phyloP scores from a whole-genome alignment of 2,329 filamentous ascomycete genomes.

The Hortaea sp. region DNA sequence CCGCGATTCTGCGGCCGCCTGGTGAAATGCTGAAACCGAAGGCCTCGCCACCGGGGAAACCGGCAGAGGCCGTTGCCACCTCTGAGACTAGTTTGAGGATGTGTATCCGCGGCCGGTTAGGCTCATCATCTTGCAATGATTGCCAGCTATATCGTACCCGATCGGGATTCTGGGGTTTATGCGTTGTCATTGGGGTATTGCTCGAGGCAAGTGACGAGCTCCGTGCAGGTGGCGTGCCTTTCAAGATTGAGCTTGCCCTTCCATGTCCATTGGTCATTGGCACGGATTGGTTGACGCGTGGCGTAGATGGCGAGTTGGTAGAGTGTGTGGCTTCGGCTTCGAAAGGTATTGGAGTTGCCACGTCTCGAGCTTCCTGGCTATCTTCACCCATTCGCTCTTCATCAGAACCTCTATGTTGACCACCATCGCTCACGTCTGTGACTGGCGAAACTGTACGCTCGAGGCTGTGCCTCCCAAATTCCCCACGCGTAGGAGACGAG shows the following conservation, averaged over 20 bases:
- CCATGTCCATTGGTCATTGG: slow-evolving; percentile 4
- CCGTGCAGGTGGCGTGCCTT: slow-evolving; percentile 6
- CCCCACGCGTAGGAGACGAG: not conserved
- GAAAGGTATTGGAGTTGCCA: slow-evolving; percentile 16
- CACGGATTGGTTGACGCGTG: not conserved
- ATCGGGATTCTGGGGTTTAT: slow-evolving; percentile 21
- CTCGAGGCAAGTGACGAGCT: slow-evolving; percentile 6
- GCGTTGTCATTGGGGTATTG: slow-evolving; percentile 10
- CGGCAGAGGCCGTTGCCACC: slow-evolving; percentile 65
- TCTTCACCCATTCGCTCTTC: slow-evolving; percentile 2
- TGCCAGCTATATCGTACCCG: slow-evolving; percentile 29
- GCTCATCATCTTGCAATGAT: slow-evolving; percentile 26
- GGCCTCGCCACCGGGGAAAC: slow-evolving; percentile 59
- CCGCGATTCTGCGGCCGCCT: slow-evolving; percentile 62
- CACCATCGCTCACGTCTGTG: not conserved
- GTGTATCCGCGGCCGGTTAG: slow-evolving; percentile 26
- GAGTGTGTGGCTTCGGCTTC: slow-evolving; percentile 6
- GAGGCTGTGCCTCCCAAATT: not conserved
- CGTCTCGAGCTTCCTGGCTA: slow-evolving; percentile 5
- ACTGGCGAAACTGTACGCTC: not conserved
- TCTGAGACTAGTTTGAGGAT: slow-evolving; percentile 73
- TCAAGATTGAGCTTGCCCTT: slow-evolving; percentile 1
- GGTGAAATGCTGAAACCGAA: slow-evolving; percentile 77
- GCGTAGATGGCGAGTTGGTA: slow-evolving; percentile 5
- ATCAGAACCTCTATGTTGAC: not conserved